Conservation (phyloP, 2,329 filamentous ascomycete genomes). For the Trichoderma citrinoviride region DNA sequence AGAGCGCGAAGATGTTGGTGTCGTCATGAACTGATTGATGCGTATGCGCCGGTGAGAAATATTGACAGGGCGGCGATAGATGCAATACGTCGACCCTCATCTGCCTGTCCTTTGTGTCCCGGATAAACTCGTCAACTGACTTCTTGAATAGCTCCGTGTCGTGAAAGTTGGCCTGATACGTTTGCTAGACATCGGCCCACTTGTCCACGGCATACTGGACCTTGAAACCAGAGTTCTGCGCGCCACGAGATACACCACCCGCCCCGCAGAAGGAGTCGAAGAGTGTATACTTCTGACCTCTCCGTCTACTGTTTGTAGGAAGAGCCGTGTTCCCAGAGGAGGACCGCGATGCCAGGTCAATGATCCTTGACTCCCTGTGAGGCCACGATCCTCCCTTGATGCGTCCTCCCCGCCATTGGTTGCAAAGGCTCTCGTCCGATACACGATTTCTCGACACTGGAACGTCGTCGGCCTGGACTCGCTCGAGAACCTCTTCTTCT, state of each 20-base stretch:
- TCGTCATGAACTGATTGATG: conserved; percentile 66
- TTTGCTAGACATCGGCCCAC: conserved; percentile 52
- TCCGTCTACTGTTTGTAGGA: not conserved
- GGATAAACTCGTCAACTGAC: conserved; percentile 51
- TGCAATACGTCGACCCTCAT: conserved; percentile 66
- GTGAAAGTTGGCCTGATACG: conserved; percentile 59
- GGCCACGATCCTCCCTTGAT: conserved; percentile 36
- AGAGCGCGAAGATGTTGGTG: conserved; percentile 61
- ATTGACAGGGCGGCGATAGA: conserved; percentile 74
- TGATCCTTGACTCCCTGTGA: conserved; percentile 22
- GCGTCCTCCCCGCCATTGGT: conserved; percentile 34
- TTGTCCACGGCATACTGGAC: conserved; percentile 65
- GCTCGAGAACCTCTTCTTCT: conserved; percentile 39
- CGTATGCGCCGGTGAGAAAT: conserved; percentile 71
- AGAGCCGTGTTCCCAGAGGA: not conserved
- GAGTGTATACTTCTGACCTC: conserved; percentile 57
- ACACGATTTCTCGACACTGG: conserved; percentile 31
- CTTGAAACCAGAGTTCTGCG: conserved; percentile 54
- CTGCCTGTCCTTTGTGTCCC: conserved; percentile 26
- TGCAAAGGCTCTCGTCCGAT: conserved; percentile 34
- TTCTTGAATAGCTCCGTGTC: conserved; percentile 47
- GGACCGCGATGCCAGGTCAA: conserved; percentile 25
- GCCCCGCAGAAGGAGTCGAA: conserved; percentile 72
- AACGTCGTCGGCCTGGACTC: conserved; percentile 35
- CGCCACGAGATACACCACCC: conserved; percentile 68